Evolutionary conservation across 768 basidiomycete genomes (phyloP), one percentile per base, ranked within the genome.

Genomic region (Cyclocybe cylindracea): DNA sequence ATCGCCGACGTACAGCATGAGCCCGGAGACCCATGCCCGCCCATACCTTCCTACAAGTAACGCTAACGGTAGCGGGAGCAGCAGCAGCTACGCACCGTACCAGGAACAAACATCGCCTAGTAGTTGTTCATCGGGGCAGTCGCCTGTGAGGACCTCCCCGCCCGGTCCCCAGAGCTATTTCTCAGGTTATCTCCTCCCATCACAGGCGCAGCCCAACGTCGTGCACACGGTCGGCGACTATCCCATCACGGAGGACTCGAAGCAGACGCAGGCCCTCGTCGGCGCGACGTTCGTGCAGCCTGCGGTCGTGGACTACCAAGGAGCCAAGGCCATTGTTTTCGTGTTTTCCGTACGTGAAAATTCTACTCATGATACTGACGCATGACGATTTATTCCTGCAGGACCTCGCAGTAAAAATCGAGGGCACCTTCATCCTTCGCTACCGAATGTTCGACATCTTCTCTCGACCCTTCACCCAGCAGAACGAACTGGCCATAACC

Each of bases 401-500:
- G 87, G 86, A 89, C 59, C 70, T 89, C n/a, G 84, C 86, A 0
- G 86, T 89, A 5, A 84, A 82, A 58, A 76, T 74, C 16, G 86
- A 87, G 60, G 87, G 87, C 18, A 75, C 71, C 11, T 89, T 87
- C 60, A 74, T 84, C 36, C 70, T 88, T 19, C 78, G 86, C 38
- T 87, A 87, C 60, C 75, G 86, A 3, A 75, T 78, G 50, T 86
- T 89, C 58, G 84, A 86, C 65, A 68, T 89, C 35, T 80, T 78
- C 60, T 78, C 77, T 0, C 62, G 66, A 19, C 70, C 73, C 10
- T 48, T 56, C 14, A 63, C 60, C 33, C 54, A 57, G 2, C 54
- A 42, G 3, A 46, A 62, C 10, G 70, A 76, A 29, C 61, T 75
- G 8, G 70, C 73, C 1, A 72, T 87, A 5, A 77, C 83, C 55